These are phyloP conservation scores for Apiotrichum domesticum DNA, from an alignment of 1,284 basidiomycete species.

Conservation along the genomic window DNA sequence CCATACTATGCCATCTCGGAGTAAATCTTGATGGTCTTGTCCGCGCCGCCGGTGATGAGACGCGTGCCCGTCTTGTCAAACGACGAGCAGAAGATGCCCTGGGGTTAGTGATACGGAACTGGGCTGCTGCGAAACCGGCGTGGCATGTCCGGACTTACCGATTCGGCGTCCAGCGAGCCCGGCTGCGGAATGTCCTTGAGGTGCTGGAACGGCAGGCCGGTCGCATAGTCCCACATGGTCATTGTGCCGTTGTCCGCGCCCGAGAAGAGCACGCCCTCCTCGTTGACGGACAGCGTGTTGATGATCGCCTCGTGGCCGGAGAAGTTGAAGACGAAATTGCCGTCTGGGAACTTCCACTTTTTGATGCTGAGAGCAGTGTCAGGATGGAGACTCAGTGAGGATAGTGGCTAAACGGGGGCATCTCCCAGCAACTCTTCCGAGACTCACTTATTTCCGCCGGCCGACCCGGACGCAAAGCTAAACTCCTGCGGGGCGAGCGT, in stretches of 20 bases:
- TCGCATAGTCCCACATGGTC: constrained; percentile 89
- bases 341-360: constrained; percentile 98
- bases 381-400: background rate
- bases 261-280: constrained; percentile 94
- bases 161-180: constrained; percentile 95
- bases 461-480: constrained; percentile 87
- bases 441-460: constrained; percentile 78
- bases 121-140: too few species aligned
- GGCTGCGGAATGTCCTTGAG: constrained; percentile 92
- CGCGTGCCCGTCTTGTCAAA: constrained; percentile 94
- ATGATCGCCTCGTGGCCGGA: constrained; percentile 94
- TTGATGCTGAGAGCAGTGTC: constrained; percentile 61
- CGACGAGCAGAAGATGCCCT: constrained; percentile 79
- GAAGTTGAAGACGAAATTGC: constrained; percentile 91
- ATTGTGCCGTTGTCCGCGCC: constrained; percentile 87
- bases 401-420: too few species aligned
- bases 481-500: constrained; percentile 94
- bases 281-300: constrained; percentile 89
- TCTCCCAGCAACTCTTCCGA: too few species aligned
- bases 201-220: constrained; percentile 91
- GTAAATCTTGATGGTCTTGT: constrained; percentile 87
- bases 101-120: background rate
- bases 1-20: constrained; percentile 34
- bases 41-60: constrained; percentile 91
- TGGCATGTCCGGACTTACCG: constrained; percentile 49